A percentile compares a stretch with the other conserved stretches of the same genome.
Evolutionary conservation across 257 asterid genomes (phyloP).

Genomic region (Penstemon barbatus): DNA sequence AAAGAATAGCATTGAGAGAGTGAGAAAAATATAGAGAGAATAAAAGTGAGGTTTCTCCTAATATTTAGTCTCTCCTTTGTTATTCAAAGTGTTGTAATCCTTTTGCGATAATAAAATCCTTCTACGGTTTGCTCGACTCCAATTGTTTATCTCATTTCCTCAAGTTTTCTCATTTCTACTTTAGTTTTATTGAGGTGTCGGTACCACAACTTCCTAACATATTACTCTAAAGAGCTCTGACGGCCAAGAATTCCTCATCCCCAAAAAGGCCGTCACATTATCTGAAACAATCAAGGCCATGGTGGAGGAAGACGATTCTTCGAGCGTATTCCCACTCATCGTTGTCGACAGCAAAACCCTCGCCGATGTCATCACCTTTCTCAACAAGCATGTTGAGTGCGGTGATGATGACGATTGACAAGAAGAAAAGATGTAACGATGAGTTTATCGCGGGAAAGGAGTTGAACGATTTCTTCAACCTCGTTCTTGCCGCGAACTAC

Average conservation of each 20-base stretch:
- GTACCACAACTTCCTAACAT: no score
- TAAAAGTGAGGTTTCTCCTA: no score
- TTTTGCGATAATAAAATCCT: no score
- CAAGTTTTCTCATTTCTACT: no score
- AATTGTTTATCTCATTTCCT: no score
- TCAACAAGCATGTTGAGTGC: conserved; percentile 15
- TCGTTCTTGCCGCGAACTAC: conserved; percentile 23
- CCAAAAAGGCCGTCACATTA: conserved; percentile 6
- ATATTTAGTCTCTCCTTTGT: no score
- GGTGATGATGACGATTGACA: background rate
- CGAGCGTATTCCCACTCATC: conserved; percentile 1
- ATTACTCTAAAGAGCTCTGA: conserved; percentile 1
- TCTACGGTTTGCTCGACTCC: no score
- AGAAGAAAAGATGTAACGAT: conserved; percentile 5
- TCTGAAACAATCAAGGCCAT: background rate
- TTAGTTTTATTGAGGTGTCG: no score
- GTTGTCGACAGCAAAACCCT: conserved; percentile 17
- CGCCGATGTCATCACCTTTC: background rate
- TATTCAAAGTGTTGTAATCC: no score
- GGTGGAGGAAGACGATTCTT: conserved; percentile 11
- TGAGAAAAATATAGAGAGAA: no score
- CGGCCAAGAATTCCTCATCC: background rate
- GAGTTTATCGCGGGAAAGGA: background rate
- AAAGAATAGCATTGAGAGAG: no score
- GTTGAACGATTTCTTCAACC: background rate